Evolutionary conservation across 2,329 filamentous ascomycete species (phyloP).

Genomic region (Zalaria obscura): DNA sequence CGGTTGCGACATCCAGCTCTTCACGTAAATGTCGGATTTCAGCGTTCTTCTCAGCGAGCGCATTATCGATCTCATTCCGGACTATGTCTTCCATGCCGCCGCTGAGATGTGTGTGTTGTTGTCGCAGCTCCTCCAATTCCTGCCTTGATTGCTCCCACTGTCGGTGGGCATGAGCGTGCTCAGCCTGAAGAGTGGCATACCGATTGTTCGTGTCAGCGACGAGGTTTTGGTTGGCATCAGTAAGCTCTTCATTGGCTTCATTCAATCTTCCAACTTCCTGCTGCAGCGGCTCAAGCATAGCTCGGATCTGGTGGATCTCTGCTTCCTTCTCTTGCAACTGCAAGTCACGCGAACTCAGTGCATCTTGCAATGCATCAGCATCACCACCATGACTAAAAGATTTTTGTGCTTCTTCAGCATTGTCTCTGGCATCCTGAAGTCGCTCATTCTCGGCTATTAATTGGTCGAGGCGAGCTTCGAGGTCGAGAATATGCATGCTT

Average conservation of each 20-base stretch:
- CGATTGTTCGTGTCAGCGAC: conserved; percentile 62
- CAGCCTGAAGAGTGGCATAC: conserved; percentile 50
- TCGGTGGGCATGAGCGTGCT: conserved; percentile 41
- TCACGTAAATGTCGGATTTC: conserved; percentile 67
- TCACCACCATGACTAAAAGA: conserved; percentile 37
- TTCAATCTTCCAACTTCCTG: conserved; percentile 68
- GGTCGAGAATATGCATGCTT: conserved; percentile 87
- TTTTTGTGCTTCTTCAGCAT: conserved; percentile 25
- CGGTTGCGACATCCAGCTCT: conserved; percentile 59
- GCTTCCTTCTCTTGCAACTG: conserved; percentile 69
- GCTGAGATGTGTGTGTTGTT: conserved; percentile 47
- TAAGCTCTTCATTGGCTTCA: conserved; percentile 69
- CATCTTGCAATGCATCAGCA: conserved; percentile 32
- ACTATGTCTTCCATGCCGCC: conserved; percentile 49
- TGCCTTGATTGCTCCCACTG: conserved; percentile 43
- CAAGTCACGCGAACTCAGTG: conserved; percentile 49
- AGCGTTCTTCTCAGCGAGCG: conserved; percentile 66
- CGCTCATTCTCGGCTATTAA: conserved; percentile 71
- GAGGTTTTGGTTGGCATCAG: conserved; percentile 63
- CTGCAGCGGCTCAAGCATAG: conserved; percentile 65
- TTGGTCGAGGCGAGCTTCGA: conserved; percentile 75
- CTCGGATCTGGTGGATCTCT: conserved; percentile 71
- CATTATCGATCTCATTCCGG: conserved; percentile 45
- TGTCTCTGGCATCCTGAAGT: conserved; percentile 48
- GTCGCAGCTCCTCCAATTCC: conserved; percentile 55